Base-by-base conservation (phyloP, 805 yeast genomes). In the Saturnispora bothae region DNA sequence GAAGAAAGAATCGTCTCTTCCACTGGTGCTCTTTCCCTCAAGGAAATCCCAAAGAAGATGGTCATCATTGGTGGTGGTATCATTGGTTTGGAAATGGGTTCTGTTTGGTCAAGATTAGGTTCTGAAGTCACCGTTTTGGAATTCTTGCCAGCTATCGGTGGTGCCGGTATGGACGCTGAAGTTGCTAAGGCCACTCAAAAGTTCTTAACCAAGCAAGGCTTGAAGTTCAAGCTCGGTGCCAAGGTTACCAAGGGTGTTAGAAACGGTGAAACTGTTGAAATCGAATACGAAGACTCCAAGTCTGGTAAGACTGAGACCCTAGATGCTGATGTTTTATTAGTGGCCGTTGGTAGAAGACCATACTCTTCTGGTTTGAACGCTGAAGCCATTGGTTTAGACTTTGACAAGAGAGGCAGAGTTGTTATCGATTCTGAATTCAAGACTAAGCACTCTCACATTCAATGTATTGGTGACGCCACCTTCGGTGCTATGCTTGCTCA, bases 401-500 rank as follows among this genome's bases (percentile, higher is more conserved):
- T 75, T 48, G 99, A 92, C 66, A 77, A 82, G 65, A 77, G 74
- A 63, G 96, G 96, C 46, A 79, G 97, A 61, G 71, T 92, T 56
- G 94, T 92, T 40, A 89, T 94, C 56, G 96, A 92, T 64, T 78
- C 81, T 43, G 85, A 89, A 70, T 92, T 75, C 75, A 81, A 84
- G 68, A 82, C 97, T 49, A 88, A 84, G 65, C 75, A 71, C 65
- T 81, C 88, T 40, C 95, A 92, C 66, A 88, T 92, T 61, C 83
- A 95, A 65, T 94, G 86, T 55, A 84, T 92, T 64, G 99, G 99
- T 64, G 99, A 92, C 59, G 96, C 80, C 40, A 92, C 99, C 30
- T 92, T 84, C 54, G 99, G 99, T 53, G 89, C 95, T 53, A 92
- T 92, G 99, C 76, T 92, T 66, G 99, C 99, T 48, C 99, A 92